Evolutionary conservation across 2,329 filamentous ascomycete species (phyloP).

Genomic region (Septoria petroselini): DNA sequence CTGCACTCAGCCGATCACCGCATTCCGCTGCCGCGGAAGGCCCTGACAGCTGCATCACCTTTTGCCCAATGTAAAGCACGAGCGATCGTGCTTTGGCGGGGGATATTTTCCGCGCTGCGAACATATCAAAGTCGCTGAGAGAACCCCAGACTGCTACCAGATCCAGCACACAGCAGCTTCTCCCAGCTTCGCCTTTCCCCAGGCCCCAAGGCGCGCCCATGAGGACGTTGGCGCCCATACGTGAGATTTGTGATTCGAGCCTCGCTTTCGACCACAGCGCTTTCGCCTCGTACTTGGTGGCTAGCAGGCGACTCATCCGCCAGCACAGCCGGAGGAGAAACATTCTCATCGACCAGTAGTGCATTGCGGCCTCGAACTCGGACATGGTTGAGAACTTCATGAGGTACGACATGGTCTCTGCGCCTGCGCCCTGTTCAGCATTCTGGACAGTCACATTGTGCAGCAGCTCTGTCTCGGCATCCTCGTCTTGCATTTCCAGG

Average conservation of each 20-base stretch:
- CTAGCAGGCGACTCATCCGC: slow-evolving; percentile 15
- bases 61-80: slow-evolving; percentile 8
- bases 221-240: slow-evolving; percentile 21
- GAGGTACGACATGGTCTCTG: slow-evolving; percentile 13
- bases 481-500: slow-evolving; percentile 14
- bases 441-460: slow-evolving; percentile 21
- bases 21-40: slow-evolving; percentile 10
- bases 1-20: slow-evolving; percentile 14
- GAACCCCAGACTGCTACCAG: slow-evolving; percentile 22
- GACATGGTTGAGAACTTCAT: slow-evolving; percentile 21
- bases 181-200: slow-evolving; percentile 17
- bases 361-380: slow-evolving; percentile 20
- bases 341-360: slow-evolving; percentile 22
- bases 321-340: slow-evolving; percentile 21
- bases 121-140: slow-evolving; percentile 21
- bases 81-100: slow-evolving; percentile 15
- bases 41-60: slow-evolving; percentile 16
- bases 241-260: slow-evolving; percentile 14
- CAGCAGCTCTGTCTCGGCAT: slow-evolving; percentile 19
- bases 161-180: slow-evolving; percentile 18
- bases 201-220: slow-evolving; percentile 19
- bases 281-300: slow-evolving; percentile 13
- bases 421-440: slow-evolving; percentile 3
- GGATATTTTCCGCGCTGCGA: slow-evolving; percentile 14
- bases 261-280: slow-evolving; percentile 8